Conservation (phyloP, 1,284 basidiomycete genomes). For the Boletus coffeatus region DNA sequence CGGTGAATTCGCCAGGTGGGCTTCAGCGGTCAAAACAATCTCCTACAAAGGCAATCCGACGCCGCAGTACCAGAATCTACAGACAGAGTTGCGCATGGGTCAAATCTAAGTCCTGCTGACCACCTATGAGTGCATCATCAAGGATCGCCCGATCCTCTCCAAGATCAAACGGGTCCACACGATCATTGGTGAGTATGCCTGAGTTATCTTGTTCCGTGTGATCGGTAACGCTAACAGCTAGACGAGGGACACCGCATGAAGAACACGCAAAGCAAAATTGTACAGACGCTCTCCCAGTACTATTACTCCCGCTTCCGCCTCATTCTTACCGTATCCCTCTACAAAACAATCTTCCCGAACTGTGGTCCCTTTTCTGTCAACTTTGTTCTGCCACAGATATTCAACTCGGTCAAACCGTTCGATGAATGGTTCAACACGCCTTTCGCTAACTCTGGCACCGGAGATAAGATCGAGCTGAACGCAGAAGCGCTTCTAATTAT, state of each 20-base stretch:
- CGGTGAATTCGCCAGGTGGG: constrained; percentile 97
- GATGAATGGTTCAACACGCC: constrained; percentile 99
- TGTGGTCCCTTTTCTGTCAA: constrained; percentile 92
- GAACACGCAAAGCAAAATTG: constrained; percentile 95
- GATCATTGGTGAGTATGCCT: constrained; percentile 74
- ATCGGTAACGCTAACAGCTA: constrained; percentile 16
- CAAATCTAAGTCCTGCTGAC: constrained; percentile 96
- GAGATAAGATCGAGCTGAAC: constrained; percentile 98
- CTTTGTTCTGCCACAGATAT: constrained; percentile 97
- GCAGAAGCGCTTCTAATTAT: constrained; percentile 99
- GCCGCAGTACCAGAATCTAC: constrained; percentile 50
- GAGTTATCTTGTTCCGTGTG: not conserved
- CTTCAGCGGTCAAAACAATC: constrained; percentile 79
- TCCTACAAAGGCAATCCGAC: constrained; percentile 93
- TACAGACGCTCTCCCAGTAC: constrained; percentile 88
- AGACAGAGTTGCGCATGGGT: constrained; percentile 68
- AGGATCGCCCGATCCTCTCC: constrained; percentile 86
- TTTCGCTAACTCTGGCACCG: constrained; percentile 94
- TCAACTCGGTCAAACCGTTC: constrained; percentile 99
- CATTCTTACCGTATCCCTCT: constrained; percentile 96
- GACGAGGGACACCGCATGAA: constrained; percentile 99
- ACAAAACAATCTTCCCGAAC: constrained; percentile 97
- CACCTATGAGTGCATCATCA: constrained; percentile 99
- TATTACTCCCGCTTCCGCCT: constrained; percentile 94
- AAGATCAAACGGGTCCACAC: constrained; percentile 98